Evolutionary conservation across 139 green algal species (phyloP).

Genomic region (Ettlia oleoabundans): DNA sequence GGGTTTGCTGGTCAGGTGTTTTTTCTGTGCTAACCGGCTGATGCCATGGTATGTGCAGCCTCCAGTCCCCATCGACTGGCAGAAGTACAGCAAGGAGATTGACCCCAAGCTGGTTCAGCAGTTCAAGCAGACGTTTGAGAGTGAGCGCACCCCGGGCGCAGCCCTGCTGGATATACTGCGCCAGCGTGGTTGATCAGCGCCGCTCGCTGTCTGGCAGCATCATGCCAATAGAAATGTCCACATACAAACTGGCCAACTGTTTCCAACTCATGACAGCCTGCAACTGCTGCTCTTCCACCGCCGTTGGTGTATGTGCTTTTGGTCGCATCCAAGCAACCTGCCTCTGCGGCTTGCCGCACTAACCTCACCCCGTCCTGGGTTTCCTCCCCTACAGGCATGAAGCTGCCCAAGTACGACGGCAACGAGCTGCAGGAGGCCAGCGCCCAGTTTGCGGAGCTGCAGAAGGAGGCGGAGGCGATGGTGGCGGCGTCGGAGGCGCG

Average conservation of each 20-base stretch:
- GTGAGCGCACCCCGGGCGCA: too few relatives aligned
- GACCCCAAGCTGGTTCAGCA: constrained; percentile 43
- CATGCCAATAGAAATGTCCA: too few relatives aligned
- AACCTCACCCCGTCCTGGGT: too few relatives aligned
- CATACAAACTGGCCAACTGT: too few relatives aligned
- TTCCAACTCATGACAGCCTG: too few relatives aligned
- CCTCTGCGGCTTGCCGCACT: neutral
- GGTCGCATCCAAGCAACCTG: neutral
- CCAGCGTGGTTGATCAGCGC: neutral
- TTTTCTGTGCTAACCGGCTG: too few relatives aligned
- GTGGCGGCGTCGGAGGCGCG: constrained; percentile 13
- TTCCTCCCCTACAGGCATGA: constrained; percentile 39
- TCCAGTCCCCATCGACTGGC: constrained; percentile 35
- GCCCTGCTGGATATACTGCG: too few relatives aligned
- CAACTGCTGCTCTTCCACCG: too few relatives aligned
- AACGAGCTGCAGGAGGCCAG: constrained; percentile 26
- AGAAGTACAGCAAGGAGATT: constrained; percentile 33
- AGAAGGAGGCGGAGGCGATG: constrained; percentile 42
- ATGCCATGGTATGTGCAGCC: constrained; percentile 18
- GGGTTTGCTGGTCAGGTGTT: too few relatives aligned
- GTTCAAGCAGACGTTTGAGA: constrained; percentile 46
- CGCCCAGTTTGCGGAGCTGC: constrained; percentile 32
- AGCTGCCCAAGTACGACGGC: constrained; percentile 46
- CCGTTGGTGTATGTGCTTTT: neutral
- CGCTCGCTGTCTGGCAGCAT: neutral